Conservation (phyloP, 2,329 filamentous ascomycete species). For the Sclerotinia minor region DNA sequence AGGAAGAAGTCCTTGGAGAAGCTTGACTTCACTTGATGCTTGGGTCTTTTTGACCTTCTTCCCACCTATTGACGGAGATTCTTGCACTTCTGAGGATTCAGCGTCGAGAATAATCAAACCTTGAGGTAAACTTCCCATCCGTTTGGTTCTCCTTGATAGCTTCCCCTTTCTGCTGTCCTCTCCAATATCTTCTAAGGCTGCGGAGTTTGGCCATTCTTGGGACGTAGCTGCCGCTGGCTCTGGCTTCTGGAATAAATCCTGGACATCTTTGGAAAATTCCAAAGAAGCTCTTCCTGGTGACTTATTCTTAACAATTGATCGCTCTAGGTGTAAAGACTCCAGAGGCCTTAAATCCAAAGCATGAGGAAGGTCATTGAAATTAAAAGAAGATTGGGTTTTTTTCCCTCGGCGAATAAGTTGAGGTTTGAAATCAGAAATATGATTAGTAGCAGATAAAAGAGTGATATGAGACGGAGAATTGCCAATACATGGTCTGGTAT, state of each 20-base stretch:
- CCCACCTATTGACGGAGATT: background rate
- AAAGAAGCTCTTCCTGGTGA: background rate
- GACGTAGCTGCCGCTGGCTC: background rate
- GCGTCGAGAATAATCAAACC: conserved; percentile 17
- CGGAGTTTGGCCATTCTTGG: background rate
- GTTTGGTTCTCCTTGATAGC: background rate
- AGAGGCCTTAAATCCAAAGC: conserved; percentile 28
- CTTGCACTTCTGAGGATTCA: conserved; percentile 4
- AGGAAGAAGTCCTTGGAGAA: conserved; percentile 53
- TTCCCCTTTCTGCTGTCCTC: background rate
- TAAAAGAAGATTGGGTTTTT: conserved; percentile 56
- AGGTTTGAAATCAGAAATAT: background rate
- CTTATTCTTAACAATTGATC: background rate
- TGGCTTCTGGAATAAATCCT: conserved; percentile 2
- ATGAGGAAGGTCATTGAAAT: conserved; percentile 55
- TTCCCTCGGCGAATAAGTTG: conserved; percentile 47
- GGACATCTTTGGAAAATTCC: conserved; percentile 3
- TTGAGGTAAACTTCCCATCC: conserved; percentile 17
- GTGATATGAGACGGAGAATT: background rate
- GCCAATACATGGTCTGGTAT: background rate
- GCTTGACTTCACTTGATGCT: conserved; percentile 42
- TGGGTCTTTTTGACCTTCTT: background rate
- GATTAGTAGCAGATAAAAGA: background rate
- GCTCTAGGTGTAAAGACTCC: conserved; percentile 41
- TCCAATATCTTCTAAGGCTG: background rate